phyloP scores from a whole-genome alignment of 2,329 filamentous ascomycete species.

The Penicillium sp. region DNA sequence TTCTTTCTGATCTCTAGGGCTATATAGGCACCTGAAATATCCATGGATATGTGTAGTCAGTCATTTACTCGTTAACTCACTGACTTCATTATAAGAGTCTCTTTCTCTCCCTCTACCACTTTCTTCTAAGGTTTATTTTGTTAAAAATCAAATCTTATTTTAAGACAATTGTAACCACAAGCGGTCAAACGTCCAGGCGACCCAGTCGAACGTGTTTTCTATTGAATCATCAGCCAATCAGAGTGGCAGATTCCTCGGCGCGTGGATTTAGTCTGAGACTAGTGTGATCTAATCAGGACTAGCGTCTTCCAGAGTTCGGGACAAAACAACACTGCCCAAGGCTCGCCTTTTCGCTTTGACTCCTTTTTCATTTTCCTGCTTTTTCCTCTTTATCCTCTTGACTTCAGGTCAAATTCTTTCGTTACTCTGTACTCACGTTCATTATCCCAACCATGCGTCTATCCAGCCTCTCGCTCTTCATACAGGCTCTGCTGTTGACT shows the following conservation, averaged over 20 bases:
- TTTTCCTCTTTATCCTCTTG: slow-evolving; percentile 6
- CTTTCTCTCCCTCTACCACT: neutral
- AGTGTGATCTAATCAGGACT: neutral
- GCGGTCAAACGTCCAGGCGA: neutral
- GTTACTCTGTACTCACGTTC: neutral
- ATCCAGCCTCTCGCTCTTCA: slow-evolving; percentile 25
- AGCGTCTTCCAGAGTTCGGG: neutral
- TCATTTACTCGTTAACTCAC: neutral
- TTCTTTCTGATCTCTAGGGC: neutral
- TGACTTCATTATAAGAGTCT: neutral
- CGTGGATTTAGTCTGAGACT: no score
- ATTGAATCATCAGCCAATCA: no score
- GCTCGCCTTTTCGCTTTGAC: slow-evolving; percentile 5
- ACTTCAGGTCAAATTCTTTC: slow-evolving; percentile 8
- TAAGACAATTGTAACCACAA: neutral
- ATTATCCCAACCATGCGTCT: slow-evolving; percentile 25
- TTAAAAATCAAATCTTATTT: neutral
- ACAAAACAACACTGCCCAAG: neutral
- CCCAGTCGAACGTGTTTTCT: no score
- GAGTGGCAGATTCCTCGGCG: no score
- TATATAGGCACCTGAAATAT: neutral
- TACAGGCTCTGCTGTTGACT: slow-evolving; percentile 29
- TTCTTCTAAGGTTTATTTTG: neutral
- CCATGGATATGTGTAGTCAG: neutral
- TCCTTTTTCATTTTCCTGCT: slow-evolving; percentile 10